Evolutionary conservation across 2,329 filamentous ascomycete genomes (phyloP).

Genomic region (Phialocephala sp.): DNA sequence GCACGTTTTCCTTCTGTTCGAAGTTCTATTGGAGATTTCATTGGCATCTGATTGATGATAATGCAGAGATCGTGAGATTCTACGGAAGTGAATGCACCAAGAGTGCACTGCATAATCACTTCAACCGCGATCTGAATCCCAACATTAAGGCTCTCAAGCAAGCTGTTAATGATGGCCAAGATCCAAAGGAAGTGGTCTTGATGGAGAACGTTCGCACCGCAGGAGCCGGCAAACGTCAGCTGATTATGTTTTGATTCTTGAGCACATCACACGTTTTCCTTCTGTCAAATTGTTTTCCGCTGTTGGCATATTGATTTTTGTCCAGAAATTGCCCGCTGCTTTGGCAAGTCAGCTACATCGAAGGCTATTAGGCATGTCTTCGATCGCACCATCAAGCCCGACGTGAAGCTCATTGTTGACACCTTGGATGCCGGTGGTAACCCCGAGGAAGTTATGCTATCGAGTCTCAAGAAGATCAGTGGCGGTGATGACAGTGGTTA

Average conservation of each 20-base stretch:
- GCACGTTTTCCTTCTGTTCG: slow-evolving; percentile 11
- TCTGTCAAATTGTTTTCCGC: background rate
- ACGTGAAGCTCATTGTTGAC: slow-evolving; percentile 22
- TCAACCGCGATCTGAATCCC: slow-evolving; percentile 17
- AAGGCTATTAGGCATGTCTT: slow-evolving; percentile 22
- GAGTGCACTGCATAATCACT: slow-evolving; percentile 14
- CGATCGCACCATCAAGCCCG: slow-evolving; percentile 19
- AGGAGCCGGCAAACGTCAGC: slow-evolving; percentile 15
- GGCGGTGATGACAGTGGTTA: slow-evolving; percentile 20
- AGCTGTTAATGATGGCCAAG: slow-evolving; percentile 11
- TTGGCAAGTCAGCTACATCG: slow-evolving; percentile 20
- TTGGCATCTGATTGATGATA: slow-evolving; percentile 8
- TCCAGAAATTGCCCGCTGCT: slow-evolving; percentile 29
- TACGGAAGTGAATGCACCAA: slow-evolving; percentile 25
- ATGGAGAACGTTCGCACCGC: slow-evolving; percentile 18
- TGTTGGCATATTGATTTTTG: slow-evolving; percentile 22
- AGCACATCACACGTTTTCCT: slow-evolving; percentile 23
- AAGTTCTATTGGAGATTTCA: background rate
- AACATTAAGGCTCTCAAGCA: slow-evolving; percentile 23
- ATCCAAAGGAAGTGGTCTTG: slow-evolving; percentile 23
- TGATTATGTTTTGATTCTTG: background rate
- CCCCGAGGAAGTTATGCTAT: slow-evolving; percentile 22
- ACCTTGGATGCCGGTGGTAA: slow-evolving; percentile 20
- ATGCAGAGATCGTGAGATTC: slow-evolving; percentile 22
- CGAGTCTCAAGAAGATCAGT: slow-evolving; percentile 18